Evolutionary conservation across 305 asterid species (phyloP), one percentile per base, ranked within the genome.

Genomic region (Fraxinus sp.): DNA sequence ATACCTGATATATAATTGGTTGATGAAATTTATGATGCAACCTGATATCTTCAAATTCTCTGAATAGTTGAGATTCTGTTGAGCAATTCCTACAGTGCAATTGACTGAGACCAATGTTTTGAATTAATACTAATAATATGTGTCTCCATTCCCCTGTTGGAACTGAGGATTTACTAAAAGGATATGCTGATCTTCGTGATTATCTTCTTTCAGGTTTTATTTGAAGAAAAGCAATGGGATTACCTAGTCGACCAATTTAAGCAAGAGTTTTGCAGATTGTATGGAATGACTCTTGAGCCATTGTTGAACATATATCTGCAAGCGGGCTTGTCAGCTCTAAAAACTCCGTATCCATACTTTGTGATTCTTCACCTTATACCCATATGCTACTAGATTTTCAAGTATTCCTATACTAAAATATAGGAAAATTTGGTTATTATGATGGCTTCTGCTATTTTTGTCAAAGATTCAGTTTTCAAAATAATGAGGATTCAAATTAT

Each of bases 231-330:
- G 87, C 99, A 95, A 87, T 95, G 98, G 99, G 97, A 93, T 77
- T 91, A 78, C 90, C 90, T 97, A 77, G 92, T 89, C 0, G 99
- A 95, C 83, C 98, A 95, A 87, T 97, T 93, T 83, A 95, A 97
- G 85, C 97, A 95, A 87, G 99, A 97, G 88, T 97, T 97, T 88
- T 95, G 94, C 92, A 93, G 87, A 89, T 89, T 95, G 85, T 97
- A 95, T 87, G 98, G 98, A 90, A 97, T 93, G 98, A 93, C 98
- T 46, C 92, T 90, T 0, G 97, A 95, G 92, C 98, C 99, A 22
- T 86, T 93, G 88, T 87, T 97, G 87, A 92, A 90, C 80, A 95
- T 97, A 80, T 95, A 88, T 91, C 95, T 97, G 77, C 98, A 97
- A 90, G 99, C 98, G 8, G 98, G 99, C 82, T 85, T 97, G 85